Percentiles rank a stretch among this genome's conserved stretches.
phyloP scores from a whole-genome alignment of 371 early-diverging fungal genomes.

The Conidiobolus coronatus region DNA sequence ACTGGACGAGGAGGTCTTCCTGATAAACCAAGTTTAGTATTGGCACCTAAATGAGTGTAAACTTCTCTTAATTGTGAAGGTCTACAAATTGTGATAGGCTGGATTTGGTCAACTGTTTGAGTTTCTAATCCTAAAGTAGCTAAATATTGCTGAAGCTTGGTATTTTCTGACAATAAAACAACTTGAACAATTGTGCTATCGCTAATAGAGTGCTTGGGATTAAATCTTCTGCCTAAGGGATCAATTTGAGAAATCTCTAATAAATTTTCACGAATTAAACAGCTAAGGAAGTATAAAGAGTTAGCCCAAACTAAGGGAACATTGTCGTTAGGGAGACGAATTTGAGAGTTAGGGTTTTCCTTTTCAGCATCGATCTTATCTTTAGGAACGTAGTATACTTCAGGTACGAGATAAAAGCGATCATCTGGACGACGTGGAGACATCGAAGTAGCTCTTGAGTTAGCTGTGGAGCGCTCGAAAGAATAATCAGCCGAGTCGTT shows the following conservation, averaged over 20 bases:
- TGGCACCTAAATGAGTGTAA: slow-evolving; percentile 45
- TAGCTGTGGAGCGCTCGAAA: slow-evolving; percentile 9
- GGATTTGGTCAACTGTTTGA: slow-evolving; percentile 37
- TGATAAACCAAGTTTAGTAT: slow-evolving; percentile 45
- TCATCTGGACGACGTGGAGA: slow-evolving; percentile 10
- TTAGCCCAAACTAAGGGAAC: slow-evolving; percentile 81
- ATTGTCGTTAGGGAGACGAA: slow-evolving; percentile 66
- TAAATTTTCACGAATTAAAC: slow-evolving; percentile 50
- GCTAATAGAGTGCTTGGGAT: slow-evolving; percentile 16
- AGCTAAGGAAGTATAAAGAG: slow-evolving; percentile 55
- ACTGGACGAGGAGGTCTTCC: slow-evolving; percentile 58
- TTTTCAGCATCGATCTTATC: slow-evolving; percentile 53
- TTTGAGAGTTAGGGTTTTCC: slow-evolving; percentile 40
- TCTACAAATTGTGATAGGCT: slow-evolving; percentile 43
- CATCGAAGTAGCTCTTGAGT: slow-evolving; percentile 12
- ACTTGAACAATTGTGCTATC: slow-evolving; percentile 48
- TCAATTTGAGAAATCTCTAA: slow-evolving; percentile 61
- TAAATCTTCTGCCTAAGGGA: slow-evolving; percentile 58
- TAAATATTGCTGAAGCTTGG: slow-evolving; percentile 38
- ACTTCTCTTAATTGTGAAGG: slow-evolving; percentile 66
- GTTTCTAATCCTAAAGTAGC: slow-evolving; percentile 59
- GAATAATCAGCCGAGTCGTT: slow-evolving; percentile 13
- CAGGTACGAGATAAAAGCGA: slow-evolving; percentile 36
- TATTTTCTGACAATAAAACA: slow-evolving; percentile 51
- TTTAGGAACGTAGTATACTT: slow-evolving; percentile 59